Evolutionary conservation across 2,329 filamentous ascomycete species (phyloP), one percentile per base, ranked within the genome.

Genomic region (Phyllosticta citriasiana): DNA sequence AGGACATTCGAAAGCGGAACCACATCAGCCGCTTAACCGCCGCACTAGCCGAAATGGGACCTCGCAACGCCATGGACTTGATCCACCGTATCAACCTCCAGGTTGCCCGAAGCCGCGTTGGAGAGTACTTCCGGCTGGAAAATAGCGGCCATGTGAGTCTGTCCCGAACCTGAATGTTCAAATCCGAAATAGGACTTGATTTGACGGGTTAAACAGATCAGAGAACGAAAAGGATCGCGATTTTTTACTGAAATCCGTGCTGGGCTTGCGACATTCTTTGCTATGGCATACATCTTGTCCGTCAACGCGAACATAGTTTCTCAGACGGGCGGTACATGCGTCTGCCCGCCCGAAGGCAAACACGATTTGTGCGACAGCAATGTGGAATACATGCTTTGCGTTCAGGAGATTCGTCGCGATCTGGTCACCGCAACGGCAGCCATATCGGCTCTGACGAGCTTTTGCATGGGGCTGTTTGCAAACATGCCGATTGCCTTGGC

Each of bases 231-330:
- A 70, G 86, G 86, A 24, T 87, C 89, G 33, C 81, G 82, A 67
- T 95, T 95, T 78, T 84, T 89, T 68, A 95, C 90, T 56, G 91
- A 96, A 76, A 79, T 95, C 59, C 87, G 91, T 64, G 91, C 88
- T 63, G 91, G 91, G 55, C 76, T 95, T 47, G 89, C 89, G 26
- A 91, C 88, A 2, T 78, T 79, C 70, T 78, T 78, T 64, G 76
- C 76, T 59, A 75, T 74, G 72, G 72, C 71, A 61, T 74, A 73
- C 65, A 91, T 91, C 75, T 88, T 89, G 71, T 82, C 83, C 67
- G 77, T 80, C 63, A 78, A 94, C 82, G 80, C 85, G 10, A 84
- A 83, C 22, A 86, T 96, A 55, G 82, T 92, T 12, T 83, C 87
- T 55, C 82, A 89, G 64, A 83, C 80, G 8, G 87, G 87, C 64